Evolutionary conservation across 2,329 filamentous ascomycete genomes (phyloP), one percentile per base, ranked within the genome.

Genomic region (Phoma sp.): DNA sequence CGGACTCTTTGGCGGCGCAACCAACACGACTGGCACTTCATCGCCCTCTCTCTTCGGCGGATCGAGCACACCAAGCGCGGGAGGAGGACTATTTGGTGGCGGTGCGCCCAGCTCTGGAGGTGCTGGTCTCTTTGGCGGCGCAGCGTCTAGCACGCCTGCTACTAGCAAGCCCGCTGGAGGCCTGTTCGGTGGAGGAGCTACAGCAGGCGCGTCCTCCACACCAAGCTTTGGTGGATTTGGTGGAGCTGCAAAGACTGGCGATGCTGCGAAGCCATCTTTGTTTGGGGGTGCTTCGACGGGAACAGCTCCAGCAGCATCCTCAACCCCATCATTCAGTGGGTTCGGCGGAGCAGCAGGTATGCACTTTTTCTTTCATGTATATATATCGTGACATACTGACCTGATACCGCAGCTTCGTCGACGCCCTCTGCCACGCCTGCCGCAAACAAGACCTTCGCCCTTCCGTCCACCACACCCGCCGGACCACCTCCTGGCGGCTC

Each of bases 381-480:
- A 13, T 13, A 4, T n/a, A 37, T 37, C 32, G 27, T 40, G 30
- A 18, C 24, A 11, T 23, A 24, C 44, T 52, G 29, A 57, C 36
- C 25, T 4, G 7, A 18, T 7, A 4, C 18, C 49, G 52, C 41
- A 66, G 63, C 58, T 36, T 65, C 48, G 3, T 52, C 63, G 14
- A 65, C 67, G 14, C 62, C 66, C 36, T 51, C 68, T 58, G 71
- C 70, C 9, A 75, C 73, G 2, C 72, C 73, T 10, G 70, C 73
- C 10, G 40, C 67, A 14, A 70, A 61, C 37, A 76, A 76, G 59
- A 71, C 75, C 10, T 68, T 68, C n/a, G 61, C 65, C 32, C 65
- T 75, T 27, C 63, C 65, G n/a, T 75, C 73, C 3, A 76, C 73
- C 4, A 75, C 72, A 9, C 73, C 73, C 38, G 73, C 72, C n/a